phyloP scores from a whole-genome alignment of 371 early-diverging fungal species.

The Rhizopus microsporus region DNA sequence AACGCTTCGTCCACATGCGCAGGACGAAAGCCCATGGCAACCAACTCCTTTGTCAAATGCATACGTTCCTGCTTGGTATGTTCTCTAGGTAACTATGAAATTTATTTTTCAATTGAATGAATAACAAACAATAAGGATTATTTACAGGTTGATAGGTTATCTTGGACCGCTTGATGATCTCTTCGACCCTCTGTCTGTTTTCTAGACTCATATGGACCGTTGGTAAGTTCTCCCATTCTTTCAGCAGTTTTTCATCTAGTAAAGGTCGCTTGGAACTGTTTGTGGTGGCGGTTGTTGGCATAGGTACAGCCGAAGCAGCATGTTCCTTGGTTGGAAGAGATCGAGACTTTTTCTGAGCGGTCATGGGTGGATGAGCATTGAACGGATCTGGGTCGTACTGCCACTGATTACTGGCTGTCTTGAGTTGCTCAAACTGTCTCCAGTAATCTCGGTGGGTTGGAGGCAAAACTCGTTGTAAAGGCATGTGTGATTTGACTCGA shows the following conservation, averaged over 20 bases:
- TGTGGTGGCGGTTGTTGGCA: slow-evolving; percentile 21
- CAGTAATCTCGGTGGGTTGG: slow-evolving; percentile 76
- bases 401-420: slow-evolving; percentile 53
- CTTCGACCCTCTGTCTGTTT: slow-evolving; percentile 63
- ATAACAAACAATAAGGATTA: neutral
- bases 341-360: slow-evolving; percentile 17
- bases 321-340: slow-evolving; percentile 34
- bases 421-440: slow-evolving; percentile 60
- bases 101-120: slow-evolving; percentile 25
- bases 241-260: slow-evolving; percentile 44
- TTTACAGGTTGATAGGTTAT: slow-evolving; percentile 33
- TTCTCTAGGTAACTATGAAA: slow-evolving; percentile 23
- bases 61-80: slow-evolving; percentile 44
- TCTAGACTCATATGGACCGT: slow-evolving; percentile 70
- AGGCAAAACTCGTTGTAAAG: slow-evolving; percentile 74
- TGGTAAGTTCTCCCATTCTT: slow-evolving; percentile 74
- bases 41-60: slow-evolving; percentile 44
- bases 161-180: slow-evolving; percentile 52
- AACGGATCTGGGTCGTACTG: slow-evolving; percentile 83
- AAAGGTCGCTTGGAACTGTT: slow-evolving; percentile 19
- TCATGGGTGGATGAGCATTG: slow-evolving; percentile 43
- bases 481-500: slow-evolving; percentile 73
- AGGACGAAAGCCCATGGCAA: slow-evolving; percentile 70
- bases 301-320: slow-evolving; percentile 39
- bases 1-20: slow-evolving; percentile 78